Evolutionary conservation across 202 grass and related monocot genomes (phyloP), one percentile per base, ranked within the genome.

Genomic region (Zizania palustris): DNA sequence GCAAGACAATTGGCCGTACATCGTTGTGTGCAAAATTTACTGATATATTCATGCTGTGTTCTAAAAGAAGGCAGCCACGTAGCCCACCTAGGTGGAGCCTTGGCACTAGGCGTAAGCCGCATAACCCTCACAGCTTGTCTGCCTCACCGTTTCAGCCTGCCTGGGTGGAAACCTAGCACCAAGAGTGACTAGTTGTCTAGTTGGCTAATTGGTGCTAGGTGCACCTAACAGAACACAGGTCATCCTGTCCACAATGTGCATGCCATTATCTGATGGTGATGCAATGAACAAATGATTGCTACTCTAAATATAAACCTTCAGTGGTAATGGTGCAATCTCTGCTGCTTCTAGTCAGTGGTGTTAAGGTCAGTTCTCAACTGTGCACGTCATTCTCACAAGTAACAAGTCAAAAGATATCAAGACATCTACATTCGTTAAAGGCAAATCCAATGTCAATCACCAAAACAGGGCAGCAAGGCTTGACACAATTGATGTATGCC

Each of bases 371-470:
- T 51, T 57, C 21, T 57, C 11, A 63, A 74, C 5, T 20, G 53
- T 62, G 3, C 73, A 46, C 63, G 9, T 75, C 9, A 28, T 12
- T 54, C 18, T 41, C 45, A 39, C 9, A 64, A 64, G 18, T 7
- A 1, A 4, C 46, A 86, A 58, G 13, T 28, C 28, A 28, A 28
- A 28, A 58, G 13, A 45, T 5, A n/a, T 13, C 7, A 0, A 66
- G 60, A 60, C 59, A 79, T 51, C 18, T 35, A n/a, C 34, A 60
- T 69, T 37, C 12, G 12, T 48, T 19, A 1, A 59, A 42, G 36
- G 66, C 3, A 73, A 53, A 50, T 73, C 10, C 33, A 71, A 63
- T 48, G 72, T 16, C 40, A 64, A 65, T 49, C 11, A n/a, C 9
- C 21, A 21, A 53, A 71, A 56, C 22, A 7, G 45, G 18, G 1